Conservation (phyloP, 345 rosid genomes). For the Citrus trifoliata region DNA sequence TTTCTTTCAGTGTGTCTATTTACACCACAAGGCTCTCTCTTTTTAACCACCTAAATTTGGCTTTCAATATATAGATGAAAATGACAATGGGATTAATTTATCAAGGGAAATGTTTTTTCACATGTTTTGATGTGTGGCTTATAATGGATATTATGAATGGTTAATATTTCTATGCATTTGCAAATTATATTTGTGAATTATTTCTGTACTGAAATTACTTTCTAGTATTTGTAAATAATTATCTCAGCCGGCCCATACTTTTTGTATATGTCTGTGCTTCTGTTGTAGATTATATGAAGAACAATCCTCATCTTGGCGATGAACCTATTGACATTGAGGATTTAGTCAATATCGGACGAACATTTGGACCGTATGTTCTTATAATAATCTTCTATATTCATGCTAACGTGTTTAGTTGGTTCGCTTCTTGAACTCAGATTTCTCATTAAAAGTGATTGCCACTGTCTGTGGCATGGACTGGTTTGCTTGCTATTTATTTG, state of each 20-base stretch:
- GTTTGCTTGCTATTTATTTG: constrained; percentile 12
- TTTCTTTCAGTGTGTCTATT: neutral
- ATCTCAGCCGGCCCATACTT: neutral
- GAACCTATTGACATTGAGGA: constrained; percentile 97
- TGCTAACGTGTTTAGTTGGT: neutral
- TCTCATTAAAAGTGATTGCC: neutral
- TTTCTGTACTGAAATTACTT: neutral
- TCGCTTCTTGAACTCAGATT: neutral
- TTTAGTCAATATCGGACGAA: constrained; percentile 76
- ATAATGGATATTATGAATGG: neutral
- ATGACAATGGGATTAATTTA: neutral
- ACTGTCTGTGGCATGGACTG: constrained; percentile 6
- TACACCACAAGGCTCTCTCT: neutral
- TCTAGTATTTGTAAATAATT: neutral
- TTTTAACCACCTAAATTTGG: neutral
- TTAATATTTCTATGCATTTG: neutral
- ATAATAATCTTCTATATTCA: constrained; percentile 14
- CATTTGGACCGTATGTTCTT: constrained; percentile 67
- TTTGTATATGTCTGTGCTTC: constrained; percentile 16
- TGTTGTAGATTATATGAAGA: constrained; percentile 59
- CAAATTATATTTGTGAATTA: neutral
- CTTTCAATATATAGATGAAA: neutral
- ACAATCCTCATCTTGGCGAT: constrained; percentile 72
- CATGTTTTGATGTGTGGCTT: neutral
- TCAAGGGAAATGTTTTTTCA: neutral